Percentiles rank a stretch among this genome's conserved stretches.
Evolutionary conservation across 1,284 basidiomycete genomes (phyloP).

Genomic region (Ustilago nuda): DNA sequence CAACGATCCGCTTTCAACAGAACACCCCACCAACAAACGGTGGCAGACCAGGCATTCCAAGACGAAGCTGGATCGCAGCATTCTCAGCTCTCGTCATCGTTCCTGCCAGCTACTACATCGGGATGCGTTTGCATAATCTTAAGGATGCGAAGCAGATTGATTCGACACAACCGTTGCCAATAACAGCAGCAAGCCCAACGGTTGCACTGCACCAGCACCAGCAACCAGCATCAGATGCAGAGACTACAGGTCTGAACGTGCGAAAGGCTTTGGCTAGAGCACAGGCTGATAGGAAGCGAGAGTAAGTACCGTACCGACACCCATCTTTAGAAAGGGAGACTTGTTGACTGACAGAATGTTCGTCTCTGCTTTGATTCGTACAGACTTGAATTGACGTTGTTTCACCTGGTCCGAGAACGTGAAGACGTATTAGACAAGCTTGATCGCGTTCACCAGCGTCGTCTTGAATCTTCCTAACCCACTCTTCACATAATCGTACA

Average conservation of each 20-base stretch:
- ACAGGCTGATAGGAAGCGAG: slow-evolving; percentile 15
- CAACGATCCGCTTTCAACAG: slow-evolving; percentile 3
- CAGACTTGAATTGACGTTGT: slow-evolving; percentile 34
- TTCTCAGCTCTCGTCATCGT: slow-evolving; percentile 43
- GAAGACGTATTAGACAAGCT: slow-evolving; percentile 50
- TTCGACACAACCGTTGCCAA: slow-evolving; percentile 13
- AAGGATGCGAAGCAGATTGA: slow-evolving; percentile 24
- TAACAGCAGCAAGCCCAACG: slow-evolving; percentile 8
- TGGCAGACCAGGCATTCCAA: slow-evolving; percentile 12
- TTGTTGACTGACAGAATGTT: no score
- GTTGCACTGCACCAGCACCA: slow-evolving; percentile 15
- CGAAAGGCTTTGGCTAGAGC: slow-evolving; percentile 11
- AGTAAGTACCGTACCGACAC: slow-evolving; percentile 7
- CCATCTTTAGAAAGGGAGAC: not conserved
- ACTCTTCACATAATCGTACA: not conserved
- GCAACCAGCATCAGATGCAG: not conserved
- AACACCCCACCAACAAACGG: not conserved
- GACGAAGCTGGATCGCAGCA: slow-evolving; percentile 49
- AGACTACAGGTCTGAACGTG: slow-evolving; percentile 1
- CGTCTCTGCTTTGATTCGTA: not conserved
- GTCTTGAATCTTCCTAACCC: slow-evolving; percentile 8
- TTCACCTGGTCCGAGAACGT: slow-evolving; percentile 52
- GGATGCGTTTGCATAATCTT: slow-evolving; percentile 37
- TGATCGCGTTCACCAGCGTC: slow-evolving; percentile 34
- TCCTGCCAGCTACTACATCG: slow-evolving; percentile 39